Evolutionary conservation across 1,284 basidiomycete species (phyloP).

Genomic region (Pseudozyma thailandica): DNA sequence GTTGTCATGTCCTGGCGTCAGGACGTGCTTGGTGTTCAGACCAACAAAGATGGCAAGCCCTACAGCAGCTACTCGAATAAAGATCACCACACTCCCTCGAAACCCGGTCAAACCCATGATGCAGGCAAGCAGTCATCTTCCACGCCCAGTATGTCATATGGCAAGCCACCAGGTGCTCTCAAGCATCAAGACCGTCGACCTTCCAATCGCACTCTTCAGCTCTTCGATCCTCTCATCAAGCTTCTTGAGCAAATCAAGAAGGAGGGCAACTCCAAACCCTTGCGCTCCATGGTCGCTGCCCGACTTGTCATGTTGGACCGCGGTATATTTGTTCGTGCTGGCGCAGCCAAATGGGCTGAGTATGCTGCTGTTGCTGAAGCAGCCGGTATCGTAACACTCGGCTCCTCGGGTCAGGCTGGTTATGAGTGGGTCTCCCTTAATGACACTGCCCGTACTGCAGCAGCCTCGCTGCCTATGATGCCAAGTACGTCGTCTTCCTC

Average conservation of each 20-base stretch:
- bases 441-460: conserved; percentile 21
- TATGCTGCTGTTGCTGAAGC: conserved; percentile 59
- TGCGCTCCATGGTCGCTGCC: conserved; percentile 47
- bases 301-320: conserved; percentile 39
- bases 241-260: conserved; percentile 50
- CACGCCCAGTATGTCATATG: conserved; percentile 3
- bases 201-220: conserved; percentile 34
- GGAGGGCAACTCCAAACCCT: conserved; percentile 50
- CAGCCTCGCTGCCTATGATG: conserved; percentile 25
- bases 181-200: conserved; percentile 32
- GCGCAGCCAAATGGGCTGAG: conserved; percentile 55
- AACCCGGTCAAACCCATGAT: conserved; percentile 5
- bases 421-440: conserved; percentile 56
- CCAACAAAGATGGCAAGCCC: conserved; percentile 44
- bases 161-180: conserved; percentile 28
- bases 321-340: conserved; percentile 51
- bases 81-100: conserved; percentile 26
- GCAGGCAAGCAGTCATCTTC: conserved; percentile 1
- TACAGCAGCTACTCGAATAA: conserved; percentile 38
- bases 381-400: conserved; percentile 54
- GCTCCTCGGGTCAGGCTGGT: conserved; percentile 40
- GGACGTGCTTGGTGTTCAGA: conserved; percentile 58
- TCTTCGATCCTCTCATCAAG: conserved; percentile 54
- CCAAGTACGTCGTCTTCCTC: conserved; percentile 16
- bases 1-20: conserved; percentile 59